phyloP scores from a whole-genome alignment of 2,329 filamentous ascomycete species.

The Penicillium sp. region DNA sequence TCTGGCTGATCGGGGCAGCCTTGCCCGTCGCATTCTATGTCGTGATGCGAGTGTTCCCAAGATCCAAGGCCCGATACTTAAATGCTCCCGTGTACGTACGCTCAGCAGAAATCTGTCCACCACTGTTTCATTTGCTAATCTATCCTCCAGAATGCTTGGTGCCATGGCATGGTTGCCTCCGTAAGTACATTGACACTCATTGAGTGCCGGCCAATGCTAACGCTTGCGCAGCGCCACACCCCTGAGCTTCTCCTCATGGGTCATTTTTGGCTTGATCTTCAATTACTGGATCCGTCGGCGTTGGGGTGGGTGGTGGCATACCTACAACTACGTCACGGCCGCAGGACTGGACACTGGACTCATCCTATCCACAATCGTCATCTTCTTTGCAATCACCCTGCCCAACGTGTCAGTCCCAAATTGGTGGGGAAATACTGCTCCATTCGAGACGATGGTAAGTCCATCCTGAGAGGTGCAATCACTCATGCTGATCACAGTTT shows the following conservation, averaged over 20 bases:
- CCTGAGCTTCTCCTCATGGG: slow-evolving; percentile 67
- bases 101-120: not conserved
- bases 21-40: slow-evolving; percentile 58
- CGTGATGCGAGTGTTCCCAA: slow-evolving; percentile 58
- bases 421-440: slow-evolving; percentile 34
- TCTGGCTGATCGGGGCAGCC: slow-evolving; percentile 64
- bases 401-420: slow-evolving; percentile 27
- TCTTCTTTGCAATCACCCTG: slow-evolving; percentile 54
- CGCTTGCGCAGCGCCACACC: slow-evolving; percentile 50
- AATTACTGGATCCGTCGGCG: slow-evolving; percentile 43
- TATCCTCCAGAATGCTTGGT: slow-evolving; percentile 22
- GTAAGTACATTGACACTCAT: slow-evolving; percentile 47
- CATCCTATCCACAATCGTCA: slow-evolving; percentile 52
- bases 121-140: slow-evolving; percentile 2
- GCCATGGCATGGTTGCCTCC: slow-evolving; percentile 31
- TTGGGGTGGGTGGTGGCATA: slow-evolving; percentile 51
- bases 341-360: slow-evolving; percentile 53
- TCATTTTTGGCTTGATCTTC: slow-evolving; percentile 49
- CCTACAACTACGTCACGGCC: slow-evolving; percentile 56
- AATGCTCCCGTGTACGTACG: slow-evolving; percentile 53
- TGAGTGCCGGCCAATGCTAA: slow-evolving; percentile 2
- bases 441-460: slow-evolving; percentile 25
- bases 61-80: slow-evolving; percentile 60
- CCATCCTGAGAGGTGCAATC: not conserved
- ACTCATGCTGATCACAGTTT: not conserved